Evolutionary conservation across 2,329 filamentous ascomycete genomes (phyloP).

Genomic region (Tolypocladium nubicola): DNA sequence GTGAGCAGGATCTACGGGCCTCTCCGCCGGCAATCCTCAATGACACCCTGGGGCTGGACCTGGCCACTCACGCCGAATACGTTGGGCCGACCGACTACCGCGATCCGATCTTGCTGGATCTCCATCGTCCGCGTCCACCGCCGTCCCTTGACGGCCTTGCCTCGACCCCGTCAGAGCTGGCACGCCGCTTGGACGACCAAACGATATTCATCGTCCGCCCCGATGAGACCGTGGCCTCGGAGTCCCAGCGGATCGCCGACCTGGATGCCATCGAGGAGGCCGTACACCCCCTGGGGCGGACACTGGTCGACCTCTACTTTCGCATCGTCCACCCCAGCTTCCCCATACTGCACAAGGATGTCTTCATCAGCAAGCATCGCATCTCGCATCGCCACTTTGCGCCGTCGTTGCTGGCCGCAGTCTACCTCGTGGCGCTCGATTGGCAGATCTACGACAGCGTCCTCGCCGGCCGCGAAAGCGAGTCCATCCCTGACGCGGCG

Average conservation of each 20-base stretch:
- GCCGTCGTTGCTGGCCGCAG: slow-evolving; percentile 46
- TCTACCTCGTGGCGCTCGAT: slow-evolving; percentile 51
- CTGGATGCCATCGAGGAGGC: slow-evolving; percentile 46
- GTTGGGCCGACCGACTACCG: slow-evolving; percentile 49
- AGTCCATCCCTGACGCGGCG: slow-evolving; percentile 17
- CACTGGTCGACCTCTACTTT: slow-evolving; percentile 58
- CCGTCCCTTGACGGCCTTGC: slow-evolving; percentile 6
- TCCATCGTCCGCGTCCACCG: slow-evolving; percentile 33
- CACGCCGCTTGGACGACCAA: slow-evolving; percentile 21
- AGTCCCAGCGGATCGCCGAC: slow-evolving; percentile 28
- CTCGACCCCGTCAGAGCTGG: slow-evolving; percentile 9
- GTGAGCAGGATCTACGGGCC: background rate
- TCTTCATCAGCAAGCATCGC: slow-evolving; percentile 51
- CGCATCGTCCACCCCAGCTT: slow-evolving; percentile 48
- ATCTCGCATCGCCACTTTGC: slow-evolving; percentile 47
- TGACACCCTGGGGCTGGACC: slow-evolving; percentile 42
- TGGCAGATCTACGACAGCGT: slow-evolving; percentile 50
- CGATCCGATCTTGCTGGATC: slow-evolving; percentile 44
- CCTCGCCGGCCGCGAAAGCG: slow-evolving; percentile 24
- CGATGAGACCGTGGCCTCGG: slow-evolving; percentile 22
- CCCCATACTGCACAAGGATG: slow-evolving; percentile 48
- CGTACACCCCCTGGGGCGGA: slow-evolving; percentile 51
- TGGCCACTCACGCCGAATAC: slow-evolving; percentile 49
- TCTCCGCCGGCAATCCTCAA: slow-evolving; percentile 20
- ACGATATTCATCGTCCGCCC: slow-evolving; percentile 26